phyloP scores from a whole-genome alignment of 2,329 filamentous ascomycete species.

The Ophiostoma sp. region DNA sequence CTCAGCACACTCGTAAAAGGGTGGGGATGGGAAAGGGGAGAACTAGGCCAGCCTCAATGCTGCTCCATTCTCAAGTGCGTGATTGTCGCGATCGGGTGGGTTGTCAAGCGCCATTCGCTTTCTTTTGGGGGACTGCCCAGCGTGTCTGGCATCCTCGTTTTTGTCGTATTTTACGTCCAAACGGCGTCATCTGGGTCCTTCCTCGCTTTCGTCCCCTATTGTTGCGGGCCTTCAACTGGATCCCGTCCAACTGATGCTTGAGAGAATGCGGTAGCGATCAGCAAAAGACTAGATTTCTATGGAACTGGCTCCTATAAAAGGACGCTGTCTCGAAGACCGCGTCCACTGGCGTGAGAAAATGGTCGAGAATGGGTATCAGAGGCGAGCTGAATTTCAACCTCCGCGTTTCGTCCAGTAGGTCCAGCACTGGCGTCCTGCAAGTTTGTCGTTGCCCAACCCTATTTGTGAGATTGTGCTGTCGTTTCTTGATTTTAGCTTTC shows the following conservation, averaged over 20 bases:
- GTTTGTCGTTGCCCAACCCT: not conserved
- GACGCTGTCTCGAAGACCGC: constrained; percentile 1
- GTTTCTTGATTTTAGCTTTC: not conserved
- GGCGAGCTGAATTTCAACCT: constrained; percentile 12
- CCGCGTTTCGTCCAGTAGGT: not conserved
- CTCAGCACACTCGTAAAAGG: not conserved
- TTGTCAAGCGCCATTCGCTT: not conserved
- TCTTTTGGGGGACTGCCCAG: not conserved
- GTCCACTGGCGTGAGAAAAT: not conserved
- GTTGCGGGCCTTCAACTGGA: constrained; percentile 4
- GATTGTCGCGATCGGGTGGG: constrained; percentile 1
- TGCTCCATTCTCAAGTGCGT: constrained; percentile 17
- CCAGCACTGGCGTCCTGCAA: not conserved
- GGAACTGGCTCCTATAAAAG: constrained; percentile 5
- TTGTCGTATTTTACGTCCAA: not conserved
- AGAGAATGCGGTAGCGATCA: constrained; percentile 8
- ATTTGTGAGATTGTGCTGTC: not conserved
- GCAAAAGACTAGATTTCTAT: constrained; percentile 13
- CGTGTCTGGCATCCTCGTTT: not conserved
- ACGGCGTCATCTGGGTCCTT: not conserved
- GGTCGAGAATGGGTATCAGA: not conserved
- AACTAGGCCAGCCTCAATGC: not conserved
- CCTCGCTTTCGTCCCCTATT: constrained; percentile 5
- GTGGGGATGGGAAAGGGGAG: constrained; percentile 5
- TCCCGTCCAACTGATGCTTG: not conserved